A percentile compares a stretch with the other conserved stretches of the same genome.
These are phyloP conservation scores for Penicillium sp. DNA, from an alignment of 2,329 filamentous ascomycete genomes.

Conservation along the genomic window DNA sequence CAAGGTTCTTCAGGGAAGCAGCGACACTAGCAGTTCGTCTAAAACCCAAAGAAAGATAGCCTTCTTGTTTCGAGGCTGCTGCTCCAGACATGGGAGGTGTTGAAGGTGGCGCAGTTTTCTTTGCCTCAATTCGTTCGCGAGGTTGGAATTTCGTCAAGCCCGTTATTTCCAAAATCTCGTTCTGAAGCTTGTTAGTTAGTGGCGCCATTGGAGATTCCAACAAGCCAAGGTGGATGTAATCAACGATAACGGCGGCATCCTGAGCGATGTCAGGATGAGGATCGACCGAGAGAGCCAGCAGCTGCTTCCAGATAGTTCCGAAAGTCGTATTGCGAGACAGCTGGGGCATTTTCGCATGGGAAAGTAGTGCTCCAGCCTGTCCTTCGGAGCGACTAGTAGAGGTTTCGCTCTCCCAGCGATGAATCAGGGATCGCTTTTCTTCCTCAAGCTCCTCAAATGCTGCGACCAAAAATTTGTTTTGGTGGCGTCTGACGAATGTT, in stretches of 20 bases:
- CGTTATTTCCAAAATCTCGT: conserved; percentile 54
- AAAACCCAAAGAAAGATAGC: conserved; percentile 60
- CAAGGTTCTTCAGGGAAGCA: conserved; percentile 62
- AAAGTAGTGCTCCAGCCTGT: conserved; percentile 22
- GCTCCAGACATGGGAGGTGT: conserved; percentile 47
- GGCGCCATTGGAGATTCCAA: conserved; percentile 72
- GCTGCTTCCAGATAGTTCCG: conserved; percentile 89
- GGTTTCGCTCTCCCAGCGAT: conserved; percentile 46
- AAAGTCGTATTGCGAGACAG: conserved; percentile 83
- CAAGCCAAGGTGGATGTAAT: conserved; percentile 76
- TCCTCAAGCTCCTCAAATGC: conserved; percentile 88
- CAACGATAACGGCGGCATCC: conserved; percentile 79
- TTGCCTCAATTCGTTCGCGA: conserved; percentile 33
- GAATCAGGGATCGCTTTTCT: conserved; percentile 68
- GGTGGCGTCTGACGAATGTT: conserved; percentile 82
- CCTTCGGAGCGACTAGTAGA: conserved; percentile 20
- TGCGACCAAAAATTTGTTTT: conserved; percentile 86
- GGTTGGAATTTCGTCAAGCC: conserved; percentile 39
- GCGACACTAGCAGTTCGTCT: conserved; percentile 64
- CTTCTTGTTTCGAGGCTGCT: conserved; percentile 54
- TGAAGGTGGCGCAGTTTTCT: conserved; percentile 41
- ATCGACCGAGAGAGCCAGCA: conserved; percentile 86
- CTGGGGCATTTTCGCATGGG: conserved; percentile 31
- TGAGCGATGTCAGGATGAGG: conserved; percentile 90
- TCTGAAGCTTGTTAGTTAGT: conserved; percentile 68